Evolutionary conservation across 1,139 yeast species (phyloP).

Genomic region (Candida sojae): DNA sequence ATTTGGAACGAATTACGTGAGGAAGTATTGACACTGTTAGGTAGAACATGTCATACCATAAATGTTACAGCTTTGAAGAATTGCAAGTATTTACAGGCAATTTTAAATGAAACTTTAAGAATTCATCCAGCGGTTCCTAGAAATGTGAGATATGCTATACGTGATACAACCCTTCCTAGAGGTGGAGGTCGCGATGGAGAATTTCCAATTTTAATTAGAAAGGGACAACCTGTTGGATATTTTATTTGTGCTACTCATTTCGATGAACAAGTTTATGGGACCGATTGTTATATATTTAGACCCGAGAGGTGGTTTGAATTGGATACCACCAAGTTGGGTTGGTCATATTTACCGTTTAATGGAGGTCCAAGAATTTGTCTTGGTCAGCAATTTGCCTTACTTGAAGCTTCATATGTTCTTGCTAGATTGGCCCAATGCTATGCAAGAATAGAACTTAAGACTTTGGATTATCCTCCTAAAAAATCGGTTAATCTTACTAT

Average conservation of each 20-base stretch:
- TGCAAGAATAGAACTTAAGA: conserved; percentile 16
- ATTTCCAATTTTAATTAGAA: conserved; percentile 31
- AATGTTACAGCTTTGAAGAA: conserved; percentile 42
- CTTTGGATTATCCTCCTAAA: conserved; percentile 28
- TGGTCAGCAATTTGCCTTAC: conserved; percentile 47
- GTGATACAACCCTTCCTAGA: conserved; percentile 48
- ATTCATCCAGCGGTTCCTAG: conserved; percentile 55
- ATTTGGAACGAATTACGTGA: conserved; percentile 34
- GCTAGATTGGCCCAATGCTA: conserved; percentile 24
- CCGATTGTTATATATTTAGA: conserved; percentile 40
- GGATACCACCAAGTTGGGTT: conserved; percentile 27
- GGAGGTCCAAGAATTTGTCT: conserved; percentile 46
- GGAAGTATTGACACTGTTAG: conserved; percentile 18
- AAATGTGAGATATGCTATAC: conserved; percentile 44
- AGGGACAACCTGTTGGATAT: conserved; percentile 42
- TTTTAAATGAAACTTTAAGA: conserved; percentile 50
- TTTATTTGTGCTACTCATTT: conserved; percentile 44
- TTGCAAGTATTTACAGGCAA: conserved; percentile 47
- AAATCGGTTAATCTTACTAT: conserved; percentile 35
- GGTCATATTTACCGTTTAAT: conserved; percentile 46
- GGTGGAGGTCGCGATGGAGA: conserved; percentile 53
- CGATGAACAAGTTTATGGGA: conserved; percentile 39
- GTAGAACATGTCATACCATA: conserved; percentile 43
- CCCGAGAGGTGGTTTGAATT: conserved; percentile 52
- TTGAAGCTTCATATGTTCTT: conserved; percentile 37